These are phyloP conservation scores for Decorospora gaudefroyi DNA, from an alignment of 2,329 filamentous ascomycete genomes.

Conservation along the genomic window DNA sequence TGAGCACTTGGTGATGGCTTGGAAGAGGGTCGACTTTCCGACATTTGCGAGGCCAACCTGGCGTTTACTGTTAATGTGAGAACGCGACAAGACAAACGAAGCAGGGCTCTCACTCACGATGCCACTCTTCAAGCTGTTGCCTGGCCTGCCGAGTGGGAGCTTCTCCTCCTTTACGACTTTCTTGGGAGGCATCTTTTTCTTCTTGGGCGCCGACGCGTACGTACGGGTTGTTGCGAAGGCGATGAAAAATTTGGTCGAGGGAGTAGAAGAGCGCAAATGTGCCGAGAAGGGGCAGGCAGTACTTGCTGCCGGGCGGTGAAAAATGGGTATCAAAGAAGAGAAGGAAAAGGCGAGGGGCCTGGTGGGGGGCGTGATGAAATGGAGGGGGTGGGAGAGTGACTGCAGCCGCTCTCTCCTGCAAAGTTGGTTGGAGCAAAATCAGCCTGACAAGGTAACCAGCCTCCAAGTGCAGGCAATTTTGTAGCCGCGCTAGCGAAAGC, in stretches of 20 bases:
- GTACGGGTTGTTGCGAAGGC: slow-evolving; percentile 53
- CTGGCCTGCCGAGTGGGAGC: slow-evolving; percentile 90
- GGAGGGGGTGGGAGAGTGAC: slow-evolving; percentile 15
- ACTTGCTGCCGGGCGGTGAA: slow-evolving; percentile 56
- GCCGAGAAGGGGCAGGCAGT: slow-evolving; percentile 51
- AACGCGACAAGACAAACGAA: slow-evolving; percentile 38
- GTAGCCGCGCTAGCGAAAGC: slow-evolving; percentile 13
- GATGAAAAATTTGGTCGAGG: slow-evolving; percentile 42
- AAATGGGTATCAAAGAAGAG: slow-evolving; percentile 57
- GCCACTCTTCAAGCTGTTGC: slow-evolving; percentile 98
- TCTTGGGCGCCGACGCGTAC: slow-evolving; percentile 61
- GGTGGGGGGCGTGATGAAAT: slow-evolving; percentile 44
- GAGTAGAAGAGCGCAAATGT: slow-evolving; percentile 41
- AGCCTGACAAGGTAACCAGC: slow-evolving; percentile 6
- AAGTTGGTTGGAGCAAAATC: slow-evolving; percentile 19
- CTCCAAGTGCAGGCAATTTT: slow-evolving; percentile 22
- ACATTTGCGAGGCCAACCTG: slow-evolving; percentile 99
- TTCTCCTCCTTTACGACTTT: slow-evolving; percentile 92
- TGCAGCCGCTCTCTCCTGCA: slow-evolving; percentile 18
- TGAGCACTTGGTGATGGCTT: slow-evolving; percentile 96
- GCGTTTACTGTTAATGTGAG: slow-evolving; percentile 52
- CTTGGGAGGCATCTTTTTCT: slow-evolving; percentile 92
- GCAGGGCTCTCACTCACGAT: slow-evolving; percentile 75
- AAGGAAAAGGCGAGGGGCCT: slow-evolving; percentile 54
- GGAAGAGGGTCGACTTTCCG: slow-evolving; percentile 98